Evolutionary conservation across 1,284 basidiomycete species (phyloP), one percentile per base, ranked within the genome.

Genomic region (Ceratobasidium sp.): DNA sequence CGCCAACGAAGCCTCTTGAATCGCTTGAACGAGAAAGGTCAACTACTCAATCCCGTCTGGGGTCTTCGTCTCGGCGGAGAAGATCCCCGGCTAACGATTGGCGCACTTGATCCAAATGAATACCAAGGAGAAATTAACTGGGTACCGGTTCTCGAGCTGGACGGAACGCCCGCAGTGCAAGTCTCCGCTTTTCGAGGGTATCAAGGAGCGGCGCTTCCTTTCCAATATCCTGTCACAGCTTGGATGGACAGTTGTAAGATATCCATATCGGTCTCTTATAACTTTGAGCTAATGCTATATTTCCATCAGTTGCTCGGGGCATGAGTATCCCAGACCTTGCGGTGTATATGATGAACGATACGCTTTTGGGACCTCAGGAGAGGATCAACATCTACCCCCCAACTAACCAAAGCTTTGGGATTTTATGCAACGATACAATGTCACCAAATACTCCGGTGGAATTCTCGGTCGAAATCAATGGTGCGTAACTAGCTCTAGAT

Each of bases 401-500:
- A 1, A 43, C 32, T 20, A 60, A 60, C 25, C 22, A 15, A 8
- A 60, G 27, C 13, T 60, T 60, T 60, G 57, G 57, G 32, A 31
- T 60, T 12, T 8, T 31, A 20, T 60, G 57, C 15, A 60, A 45
- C 31, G 57, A 31, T 1, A 45, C 40, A 27, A 45, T 47, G 42
- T 45, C 49, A n/a, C 57, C 57, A 12, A 60, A 40, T n/a, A 31
- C 49, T 3, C 38, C 40, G 20, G n/a, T n/a, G n/a, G n/a, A n/a
- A n/a, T 60, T 60, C 49, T 45, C 57, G 29, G 57, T 60, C 27
- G 57, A 45, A 22, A 60, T 60, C 43, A 60, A 60, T 20, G 57
- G 57, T 43, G 22, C 8, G 57, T 47, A 6, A 10, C 8, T 5
- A 17, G 22, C 25, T 20, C n/a, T 20, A n/a, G 6, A 15, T 25